phyloP scores from a whole-genome alignment of 352 stramenopile species.

The Globisporangium spiculum region DNA sequence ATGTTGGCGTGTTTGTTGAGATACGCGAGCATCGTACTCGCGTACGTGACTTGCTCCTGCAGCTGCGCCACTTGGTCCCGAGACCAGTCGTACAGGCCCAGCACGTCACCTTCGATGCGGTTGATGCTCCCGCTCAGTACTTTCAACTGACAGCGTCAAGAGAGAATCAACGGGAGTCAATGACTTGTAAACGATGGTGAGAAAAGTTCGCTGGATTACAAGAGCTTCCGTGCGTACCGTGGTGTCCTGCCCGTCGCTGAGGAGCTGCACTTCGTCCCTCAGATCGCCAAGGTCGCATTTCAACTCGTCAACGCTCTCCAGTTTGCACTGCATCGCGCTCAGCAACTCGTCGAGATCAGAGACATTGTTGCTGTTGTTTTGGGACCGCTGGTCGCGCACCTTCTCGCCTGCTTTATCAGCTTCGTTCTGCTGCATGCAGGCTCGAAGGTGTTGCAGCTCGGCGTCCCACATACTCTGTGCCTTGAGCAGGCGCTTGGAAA shows the following conservation, averaged over 20 bases:
- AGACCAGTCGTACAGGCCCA: constrained; percentile 65
- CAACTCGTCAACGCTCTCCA: constrained; percentile 19
- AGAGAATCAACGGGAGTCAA: background rate
- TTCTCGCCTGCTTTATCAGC: background rate
- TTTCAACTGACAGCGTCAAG: constrained; percentile 20
- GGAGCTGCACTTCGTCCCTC: constrained; percentile 18
- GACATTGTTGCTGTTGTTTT: background rate
- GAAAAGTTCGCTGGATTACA: background rate
- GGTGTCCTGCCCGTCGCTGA: constrained; percentile 12
- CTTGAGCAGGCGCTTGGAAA: constrained; percentile 45
- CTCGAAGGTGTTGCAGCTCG: constrained; percentile 35
- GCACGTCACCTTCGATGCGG: constrained; percentile 36
- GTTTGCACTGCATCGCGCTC: constrained; percentile 18
- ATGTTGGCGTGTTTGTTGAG: constrained; percentile 35
- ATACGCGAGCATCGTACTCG: constrained; percentile 25
- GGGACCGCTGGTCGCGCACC: background rate
- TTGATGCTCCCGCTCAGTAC: constrained; percentile 29
- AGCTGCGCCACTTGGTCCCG: constrained; percentile 28
- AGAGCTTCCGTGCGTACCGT: constrained; percentile 8
- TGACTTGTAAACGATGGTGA: background rate
- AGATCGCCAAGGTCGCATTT: constrained; percentile 21
- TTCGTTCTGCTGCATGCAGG: constrained; percentile 33
- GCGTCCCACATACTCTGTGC: constrained; percentile 40
- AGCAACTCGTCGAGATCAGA: constrained; percentile 2
- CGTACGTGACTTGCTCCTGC: constrained; percentile 26